Evolutionary conservation across 139 green algal species (phyloP), one percentile per base, ranked within the genome.

Genomic region (Chlorella sp.): DNA sequence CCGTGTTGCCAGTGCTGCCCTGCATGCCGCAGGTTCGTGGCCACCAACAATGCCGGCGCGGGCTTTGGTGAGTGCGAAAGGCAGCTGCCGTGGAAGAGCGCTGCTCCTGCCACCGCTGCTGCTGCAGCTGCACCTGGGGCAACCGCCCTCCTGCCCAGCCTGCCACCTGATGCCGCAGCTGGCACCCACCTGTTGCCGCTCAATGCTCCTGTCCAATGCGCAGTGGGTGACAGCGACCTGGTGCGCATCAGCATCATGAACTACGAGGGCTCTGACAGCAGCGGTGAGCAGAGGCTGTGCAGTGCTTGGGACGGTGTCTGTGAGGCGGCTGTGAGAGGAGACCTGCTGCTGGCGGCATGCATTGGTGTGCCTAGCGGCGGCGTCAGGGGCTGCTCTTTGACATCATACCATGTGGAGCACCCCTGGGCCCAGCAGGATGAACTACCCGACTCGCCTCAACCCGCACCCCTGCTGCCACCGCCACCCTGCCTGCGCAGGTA

Each of bases 221-320:
- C 91, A 95, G 94, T 97, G 26, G 94, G 94, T 0, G 94, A 98
- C 84, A 85, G 44, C 9, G 95, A 98, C 88, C 83, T 93, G 28
- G 85, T 96, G 40, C 81, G 88, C 1, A 88, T 98, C 60, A 90
- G 92, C 83, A 94, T 95, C 34, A 91, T 95, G 76, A 83, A 93
- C 74, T 98, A 94, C 75, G 94, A 98, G 81, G 90, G 85, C 5
- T 22, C 83, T 6, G 82, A 91, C 0, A 96, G 92, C n/a, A 90
- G 93, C 88, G 94, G 94, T 92, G 75, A 73, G 77, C n/a, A n/a
- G n/a, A n/a, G n/a, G n/a, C n/a, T n/a, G 19, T 6, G 20, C 51
- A 54, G 36, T 3, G 0, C 14, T 24, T 1, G 36, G 0, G 38
- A 5, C 26, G 26, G 68, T 6, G 17, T 9, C 38, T 73, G 30